Conservation (phyloP, 148 eudicot species). For the Fallopia convolvulus region DNA sequence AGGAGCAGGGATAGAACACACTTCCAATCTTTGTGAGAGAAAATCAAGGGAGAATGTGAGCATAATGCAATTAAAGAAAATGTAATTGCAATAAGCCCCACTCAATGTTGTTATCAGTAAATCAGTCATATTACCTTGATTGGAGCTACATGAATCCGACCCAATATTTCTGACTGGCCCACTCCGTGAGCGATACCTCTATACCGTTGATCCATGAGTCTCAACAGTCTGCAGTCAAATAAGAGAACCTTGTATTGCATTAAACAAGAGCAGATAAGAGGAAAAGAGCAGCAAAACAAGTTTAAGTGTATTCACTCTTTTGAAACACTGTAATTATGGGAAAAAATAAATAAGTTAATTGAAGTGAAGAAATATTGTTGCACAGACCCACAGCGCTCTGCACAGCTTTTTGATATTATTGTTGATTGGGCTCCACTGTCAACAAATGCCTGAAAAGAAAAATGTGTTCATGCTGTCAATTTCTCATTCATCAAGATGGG, state of each 20-base stretch:
- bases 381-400: conserved; percentile 94
- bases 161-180: conserved; percentile 93
- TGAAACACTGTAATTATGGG: neutral
- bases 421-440: conserved; percentile 99
- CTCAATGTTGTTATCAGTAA: neutral
- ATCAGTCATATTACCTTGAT: conserved; percentile 54
- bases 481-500: neutral
- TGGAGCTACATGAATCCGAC: conserved; percentile 96
- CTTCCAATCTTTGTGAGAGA: conserved; percentile 63
- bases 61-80: conserved; percentile 11
- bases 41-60: conserved; percentile 16
- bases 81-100: neutral
- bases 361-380: neutral
- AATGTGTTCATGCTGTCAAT: conserved; percentile 2
- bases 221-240: conserved; percentile 52
- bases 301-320: neutral
- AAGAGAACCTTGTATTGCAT: neutral
- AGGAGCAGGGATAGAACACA: conserved; percentile 84
- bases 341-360: neutral
- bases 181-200: conserved; percentile 96
- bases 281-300: neutral
- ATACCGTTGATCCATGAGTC: conserved; percentile 87
- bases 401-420: conserved; percentile 92
- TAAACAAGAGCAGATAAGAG: neutral
- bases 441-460: conserved; percentile 65